Evolutionary conservation across 2,329 filamentous ascomycete species (phyloP).

Genomic region (Claviceps sp.): DNA sequence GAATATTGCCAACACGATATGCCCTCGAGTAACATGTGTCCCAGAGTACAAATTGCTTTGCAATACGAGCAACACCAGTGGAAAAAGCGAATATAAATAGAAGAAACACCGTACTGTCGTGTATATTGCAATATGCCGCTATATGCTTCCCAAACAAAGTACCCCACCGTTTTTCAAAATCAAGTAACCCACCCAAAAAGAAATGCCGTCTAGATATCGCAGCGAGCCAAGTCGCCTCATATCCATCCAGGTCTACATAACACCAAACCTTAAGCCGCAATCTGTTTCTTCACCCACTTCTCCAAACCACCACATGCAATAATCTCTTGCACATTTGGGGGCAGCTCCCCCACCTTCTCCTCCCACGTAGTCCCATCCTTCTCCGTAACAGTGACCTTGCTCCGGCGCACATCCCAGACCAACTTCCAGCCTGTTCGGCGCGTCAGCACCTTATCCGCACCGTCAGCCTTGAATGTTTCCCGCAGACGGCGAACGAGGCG

Average conservation of each 20-base stretch:
- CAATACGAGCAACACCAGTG: not conserved
- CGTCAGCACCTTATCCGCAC: not conserved
- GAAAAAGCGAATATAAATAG: not conserved
- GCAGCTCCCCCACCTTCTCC: constrained; percentile 70
- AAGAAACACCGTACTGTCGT: not conserved
- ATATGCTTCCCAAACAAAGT: not conserved
- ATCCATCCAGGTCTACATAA: not conserved
- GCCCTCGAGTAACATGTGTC: not conserved
- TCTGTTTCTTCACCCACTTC: constrained; percentile 68
- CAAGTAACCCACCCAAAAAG: not conserved
- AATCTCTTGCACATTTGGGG: constrained; percentile 77
- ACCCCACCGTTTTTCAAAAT: not conserved
- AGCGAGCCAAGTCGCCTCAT: not conserved
- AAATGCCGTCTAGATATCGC: not conserved
- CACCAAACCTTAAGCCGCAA: constrained; percentile 17
- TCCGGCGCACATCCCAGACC: constrained; percentile 65
- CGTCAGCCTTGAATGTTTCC: constrained; percentile 38
- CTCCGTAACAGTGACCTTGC: constrained; percentile 55
- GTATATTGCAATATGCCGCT: not conserved
- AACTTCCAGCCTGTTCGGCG: constrained; percentile 63
- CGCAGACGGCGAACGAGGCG: constrained; percentile 52
- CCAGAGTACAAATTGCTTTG: too few relatives aligned
- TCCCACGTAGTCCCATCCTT: constrained; percentile 57
- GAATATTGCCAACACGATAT: too few relatives aligned
- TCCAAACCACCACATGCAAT: constrained; percentile 67